Evolutionary conservation across 2,329 filamentous ascomycete species (phyloP).

Genomic region (Fusarium scirpi): DNA sequence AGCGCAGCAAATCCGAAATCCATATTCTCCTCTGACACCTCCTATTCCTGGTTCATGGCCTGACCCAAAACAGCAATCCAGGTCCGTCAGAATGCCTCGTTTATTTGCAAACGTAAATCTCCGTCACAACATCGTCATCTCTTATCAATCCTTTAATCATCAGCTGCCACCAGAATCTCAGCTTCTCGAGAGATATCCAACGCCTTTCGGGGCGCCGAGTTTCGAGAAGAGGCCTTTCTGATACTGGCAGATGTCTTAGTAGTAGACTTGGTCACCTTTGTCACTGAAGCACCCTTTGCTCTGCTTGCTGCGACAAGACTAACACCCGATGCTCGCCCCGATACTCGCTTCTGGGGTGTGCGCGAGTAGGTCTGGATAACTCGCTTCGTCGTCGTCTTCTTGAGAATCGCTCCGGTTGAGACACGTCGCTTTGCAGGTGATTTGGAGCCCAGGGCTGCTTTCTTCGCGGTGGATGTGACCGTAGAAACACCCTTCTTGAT

Average conservation of each 20-base stretch:
- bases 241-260: constrained; percentile 32
- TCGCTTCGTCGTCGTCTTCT: constrained; percentile 48
- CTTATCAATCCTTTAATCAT: constrained; percentile 19
- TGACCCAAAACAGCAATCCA: constrained; percentile 13
- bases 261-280: constrained; percentile 32
- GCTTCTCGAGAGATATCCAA: constrained; percentile 36
- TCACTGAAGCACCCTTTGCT: constrained; percentile 22
- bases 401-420: constrained; percentile 44
- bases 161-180: constrained; percentile 42
- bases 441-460: constrained; percentile 43
- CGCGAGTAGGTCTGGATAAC: constrained; percentile 49
- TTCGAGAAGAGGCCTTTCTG: constrained; percentile 22
- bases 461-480: constrained; percentile 48
- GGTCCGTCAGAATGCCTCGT: constrained; percentile 33
- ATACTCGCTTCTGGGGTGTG: constrained; percentile 42
- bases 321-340: constrained; percentile 39
- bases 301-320: constrained; percentile 32
- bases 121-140: constrained; percentile 19
- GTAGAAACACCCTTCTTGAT: constrained; percentile 54
- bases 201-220: constrained; percentile 36
- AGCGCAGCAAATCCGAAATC: constrained; percentile 12
- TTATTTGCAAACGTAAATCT: constrained; percentile 25
- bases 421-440: constrained; percentile 45
- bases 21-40: background rate
- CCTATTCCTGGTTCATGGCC: constrained; percentile 18